Conservation (phyloP, 306 rosid genomes). For the Rosa multiflora region DNA sequence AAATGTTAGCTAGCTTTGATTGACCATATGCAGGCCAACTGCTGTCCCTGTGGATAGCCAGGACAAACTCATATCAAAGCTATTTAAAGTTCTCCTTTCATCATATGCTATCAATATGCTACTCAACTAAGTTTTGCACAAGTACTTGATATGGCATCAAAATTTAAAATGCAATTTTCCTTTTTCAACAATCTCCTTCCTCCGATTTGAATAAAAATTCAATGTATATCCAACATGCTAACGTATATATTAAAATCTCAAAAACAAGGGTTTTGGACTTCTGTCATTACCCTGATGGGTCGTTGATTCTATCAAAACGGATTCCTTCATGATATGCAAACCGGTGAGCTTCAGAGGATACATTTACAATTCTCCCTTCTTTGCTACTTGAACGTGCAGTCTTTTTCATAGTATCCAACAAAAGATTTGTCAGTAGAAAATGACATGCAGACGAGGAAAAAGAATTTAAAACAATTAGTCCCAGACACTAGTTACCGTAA, state of each 20-base stretch:
- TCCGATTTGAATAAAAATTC: too few species aligned
- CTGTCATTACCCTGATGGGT: conserved; percentile 53
- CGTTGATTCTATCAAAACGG: conserved; percentile 51
- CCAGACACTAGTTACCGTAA: background rate
- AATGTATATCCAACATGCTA: background rate
- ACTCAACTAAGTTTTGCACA: background rate
- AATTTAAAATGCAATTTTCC: too few species aligned
- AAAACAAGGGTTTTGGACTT: background rate
- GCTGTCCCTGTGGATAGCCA: conserved; percentile 50
- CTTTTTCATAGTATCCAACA: conserved; percentile 79
- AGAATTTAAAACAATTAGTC: background rate
- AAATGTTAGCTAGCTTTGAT: conserved; percentile 83
- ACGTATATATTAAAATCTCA: background rate
- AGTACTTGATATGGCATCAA: background rate
- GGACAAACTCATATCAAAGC: background rate
- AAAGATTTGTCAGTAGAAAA: conserved; percentile 79
- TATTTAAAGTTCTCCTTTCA: conserved; percentile 5
- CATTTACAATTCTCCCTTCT: conserved; percentile 75
- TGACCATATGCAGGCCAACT: conserved; percentile 78
- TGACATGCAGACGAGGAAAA: conserved; percentile 43
- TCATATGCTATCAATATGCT: background rate
- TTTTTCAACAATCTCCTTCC: too few species aligned
- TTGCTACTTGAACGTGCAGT: conserved; percentile 51
- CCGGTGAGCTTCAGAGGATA: conserved; percentile 70
- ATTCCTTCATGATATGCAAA: conserved; percentile 65